phyloP scores from a whole-genome alignment of 192 early-diverging fungal genomes.

The Coemansia sp. region DNA sequence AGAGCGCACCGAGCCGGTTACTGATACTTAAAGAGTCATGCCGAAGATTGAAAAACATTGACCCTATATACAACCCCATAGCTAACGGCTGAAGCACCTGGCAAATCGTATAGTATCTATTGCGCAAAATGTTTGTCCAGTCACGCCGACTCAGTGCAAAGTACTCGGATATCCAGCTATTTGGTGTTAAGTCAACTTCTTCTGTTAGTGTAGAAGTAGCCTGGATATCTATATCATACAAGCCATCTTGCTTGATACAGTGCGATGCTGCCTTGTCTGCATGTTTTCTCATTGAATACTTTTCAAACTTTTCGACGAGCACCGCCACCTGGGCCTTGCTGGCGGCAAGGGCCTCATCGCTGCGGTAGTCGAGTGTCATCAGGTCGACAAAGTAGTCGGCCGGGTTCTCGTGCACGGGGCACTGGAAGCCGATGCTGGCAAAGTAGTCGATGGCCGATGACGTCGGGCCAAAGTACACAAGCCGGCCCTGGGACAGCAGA shows the following conservation, averaged over 20 bases:
- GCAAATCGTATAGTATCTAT: constrained; percentile 25
- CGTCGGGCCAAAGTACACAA: constrained; percentile 59
- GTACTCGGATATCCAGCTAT: constrained; percentile 50
- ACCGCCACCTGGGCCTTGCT: constrained; percentile 35
- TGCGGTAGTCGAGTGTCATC: constrained; percentile 52
- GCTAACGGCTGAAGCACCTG: constrained; percentile 32
- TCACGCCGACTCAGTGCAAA: constrained; percentile 45
- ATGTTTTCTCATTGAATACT: constrained; percentile 7
- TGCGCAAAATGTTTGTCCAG: constrained; percentile 47
- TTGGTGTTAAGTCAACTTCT: background rate
- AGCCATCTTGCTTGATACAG: no score
- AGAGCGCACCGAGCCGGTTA: constrained; percentile 49
- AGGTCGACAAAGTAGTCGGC: constrained; percentile 72
- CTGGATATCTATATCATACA: background rate
- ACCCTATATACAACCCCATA: constrained; percentile 51
- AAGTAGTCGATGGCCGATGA: constrained; percentile 45
- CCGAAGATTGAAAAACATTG: constrained; percentile 54
- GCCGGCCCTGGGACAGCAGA: constrained; percentile 62
- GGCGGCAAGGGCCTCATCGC: constrained; percentile 18
- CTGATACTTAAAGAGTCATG: constrained; percentile 37
- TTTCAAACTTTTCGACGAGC: constrained; percentile 25
- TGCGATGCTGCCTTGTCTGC: background rate
- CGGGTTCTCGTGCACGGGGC: constrained; percentile 65
- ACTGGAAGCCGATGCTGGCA: constrained; percentile 53
- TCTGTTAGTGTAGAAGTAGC: background rate